A percentile compares a stretch with the other conserved stretches of the same genome.
Conservation (phyloP, 2,329 filamentous ascomycete genomes). For the Penicillium occitanis region DNA sequence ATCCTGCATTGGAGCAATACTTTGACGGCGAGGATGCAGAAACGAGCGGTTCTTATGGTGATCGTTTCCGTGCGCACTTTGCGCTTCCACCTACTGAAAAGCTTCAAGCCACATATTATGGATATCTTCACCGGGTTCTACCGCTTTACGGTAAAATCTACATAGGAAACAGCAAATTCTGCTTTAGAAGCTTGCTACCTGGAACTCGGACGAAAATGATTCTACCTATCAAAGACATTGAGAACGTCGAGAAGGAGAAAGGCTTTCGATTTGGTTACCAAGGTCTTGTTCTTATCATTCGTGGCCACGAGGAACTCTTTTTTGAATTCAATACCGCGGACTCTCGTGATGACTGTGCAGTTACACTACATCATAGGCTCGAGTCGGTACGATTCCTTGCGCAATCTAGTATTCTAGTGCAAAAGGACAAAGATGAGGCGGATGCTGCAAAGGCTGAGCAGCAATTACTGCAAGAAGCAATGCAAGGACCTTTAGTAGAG, state of each 20-base stretch:
- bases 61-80: constrained; percentile 85
- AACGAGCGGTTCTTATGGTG: constrained; percentile 54
- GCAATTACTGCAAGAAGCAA: constrained; percentile 73
- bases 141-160: constrained; percentile 97
- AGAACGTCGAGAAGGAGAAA: constrained; percentile 92
- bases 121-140: constrained; percentile 83
- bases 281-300: constrained; percentile 87
- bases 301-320: constrained; percentile 91
- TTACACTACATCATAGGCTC: constrained; percentile 74
- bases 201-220: constrained; percentile 92
- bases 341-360: constrained; percentile 81
- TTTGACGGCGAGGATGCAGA: constrained; percentile 58
- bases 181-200: constrained; percentile 86
- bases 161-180: constrained; percentile 81
- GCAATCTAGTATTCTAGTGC: constrained; percentile 66
- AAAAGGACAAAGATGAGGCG: constrained; percentile 68
- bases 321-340: constrained; percentile 84
- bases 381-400: constrained; percentile 70
- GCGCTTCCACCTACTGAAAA: constrained; percentile 80
- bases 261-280: constrained; percentile 90
- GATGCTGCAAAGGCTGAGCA: constrained; percentile 78
- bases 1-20: constrained; percentile 60
- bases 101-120: constrained; percentile 86
- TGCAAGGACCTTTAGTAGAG: constrained; percentile 49
- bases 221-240: constrained; percentile 83